Conservation (phyloP, 352 stramenopile species). For the Pythium sp. region DNA sequence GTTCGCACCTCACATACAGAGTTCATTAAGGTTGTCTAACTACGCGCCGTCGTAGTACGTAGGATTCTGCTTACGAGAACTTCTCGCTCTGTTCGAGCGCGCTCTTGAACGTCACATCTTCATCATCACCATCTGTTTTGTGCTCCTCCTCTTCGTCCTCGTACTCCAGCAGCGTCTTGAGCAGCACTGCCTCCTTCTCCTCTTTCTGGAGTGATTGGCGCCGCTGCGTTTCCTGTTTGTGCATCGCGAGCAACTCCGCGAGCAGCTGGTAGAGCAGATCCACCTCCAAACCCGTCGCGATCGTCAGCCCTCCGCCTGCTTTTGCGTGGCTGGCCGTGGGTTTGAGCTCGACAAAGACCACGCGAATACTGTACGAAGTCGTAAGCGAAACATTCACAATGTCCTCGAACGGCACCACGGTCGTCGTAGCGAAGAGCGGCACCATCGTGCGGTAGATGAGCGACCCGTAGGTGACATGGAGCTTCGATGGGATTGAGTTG, state of each 20-base stretch:
- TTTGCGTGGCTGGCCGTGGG: slow-evolving; percentile 36
- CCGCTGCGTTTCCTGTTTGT: slow-evolving; percentile 33
- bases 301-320: slow-evolving; percentile 41
- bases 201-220: slow-evolving; percentile 22
- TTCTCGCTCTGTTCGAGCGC: slow-evolving; percentile 8
- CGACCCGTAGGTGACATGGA: slow-evolving; percentile 74
- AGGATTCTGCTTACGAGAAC: not conserved
- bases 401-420: slow-evolving; percentile 57
- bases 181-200: slow-evolving; percentile 37
- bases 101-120: slow-evolving; percentile 11
- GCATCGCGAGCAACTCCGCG: slow-evolving; percentile 57
- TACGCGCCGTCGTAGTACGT: not conserved
- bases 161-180: slow-evolving; percentile 53
- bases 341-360: slow-evolving; percentile 51
- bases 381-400: slow-evolving; percentile 50
- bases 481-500: slow-evolving; percentile 63
- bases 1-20: not conserved
- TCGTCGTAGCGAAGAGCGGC: slow-evolving; percentile 68
- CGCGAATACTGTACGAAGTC: slow-evolving; percentile 64
- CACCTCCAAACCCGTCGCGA: slow-evolving; percentile 75
- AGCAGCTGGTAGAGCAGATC: slow-evolving; percentile 74
- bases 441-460: slow-evolving; percentile 78
- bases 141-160: slow-evolving; percentile 58
- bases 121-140: slow-evolving; percentile 35
- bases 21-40: not conserved